Evolutionary conservation across 148 eudicot species (phyloP), one percentile per base, ranked within the genome.

Genomic region (Nepenthes gracilis): DNA sequence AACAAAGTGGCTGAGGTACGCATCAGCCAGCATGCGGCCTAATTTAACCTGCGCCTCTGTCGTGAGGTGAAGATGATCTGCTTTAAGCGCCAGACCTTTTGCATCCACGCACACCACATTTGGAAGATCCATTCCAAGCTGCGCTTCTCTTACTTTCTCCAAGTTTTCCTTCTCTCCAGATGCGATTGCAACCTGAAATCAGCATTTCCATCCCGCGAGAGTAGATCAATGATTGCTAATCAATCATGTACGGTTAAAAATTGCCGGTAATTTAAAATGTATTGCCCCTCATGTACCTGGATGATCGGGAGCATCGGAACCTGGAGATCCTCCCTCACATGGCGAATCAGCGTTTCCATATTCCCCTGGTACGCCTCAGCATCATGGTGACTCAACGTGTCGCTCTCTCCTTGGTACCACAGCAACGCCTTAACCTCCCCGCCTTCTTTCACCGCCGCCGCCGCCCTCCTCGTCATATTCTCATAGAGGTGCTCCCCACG

Each of bases 321-420:
- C 2, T 57, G 12, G 15, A 90, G 86, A 81, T 90, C 95, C 6
- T 64, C 64, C 35, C 97, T 82, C 32, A 84, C 55, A 64, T 86
- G 57, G 2, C 45, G 55, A 54, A 90, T 58, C 5, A 90, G 43
- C 34, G 14, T 75, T 78, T 80, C 91, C 95, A 90, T 71, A 7
- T 67, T 74, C 23, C 35, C 86, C 68, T 70, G 71, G 59, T 84
- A 90, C 34, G 64, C 55, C 12, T 60, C 76, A 8, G 80, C 95
- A 58, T 80, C 86, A 3, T 62, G 52, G 64, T 56, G 61, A 12
- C 69, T 45, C 7, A n/a, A 6, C 2, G 91, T 60, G 32, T 87
- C 95, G 52, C 87, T 86, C 79, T 90, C 97, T 14, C 97, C 97
- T 57, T 90, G 95, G 12, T 78, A 90, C 97, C 97, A 90, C 67